Evolutionary conservation across 2,329 filamentous ascomycete species (phyloP), one percentile per base, ranked within the genome.

Genomic region (Fusarium anthophilum): DNA sequence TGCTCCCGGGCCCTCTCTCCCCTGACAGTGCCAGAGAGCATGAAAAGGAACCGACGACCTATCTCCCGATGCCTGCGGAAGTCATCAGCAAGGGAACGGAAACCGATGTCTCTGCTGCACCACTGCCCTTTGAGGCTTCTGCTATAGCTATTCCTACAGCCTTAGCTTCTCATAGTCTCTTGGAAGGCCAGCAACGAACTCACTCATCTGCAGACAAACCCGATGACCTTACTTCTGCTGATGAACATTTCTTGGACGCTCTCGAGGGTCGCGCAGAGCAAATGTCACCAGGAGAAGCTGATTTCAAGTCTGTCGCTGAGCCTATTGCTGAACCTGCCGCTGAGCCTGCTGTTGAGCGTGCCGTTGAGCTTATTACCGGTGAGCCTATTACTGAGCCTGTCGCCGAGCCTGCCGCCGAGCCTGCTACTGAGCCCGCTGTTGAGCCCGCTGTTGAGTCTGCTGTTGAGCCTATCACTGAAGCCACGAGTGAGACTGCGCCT

Each of bases 1-100:
- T 79, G 47, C 72, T 83, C 18, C 79, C 79, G 13, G 58, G 47
- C 30, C 47, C 69, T n/a, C 18, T 41, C 37, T 30, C 43, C 8
- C 44, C 41, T 15, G 63, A 69, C 20, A 18, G 37, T 26, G 26
- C 45, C 30, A 47, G 70, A 14, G 62, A 63, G 24, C 54, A 51
- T 26, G 47, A 55, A 30, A 48, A 63, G 38, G 50, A 47, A 38
- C 32, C 48, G 24, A 41, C 53, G 18, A 81, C 80, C 64, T 80
- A 82, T 44, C 82, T 86, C 43, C 82, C 83, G 26, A 81, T 81
- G 35, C 80, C 82, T 10, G 71, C 84, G 22, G 84, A 87, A 43
- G 66, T 84, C 22, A 83, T 81, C 66, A 83, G 82, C 12, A 85
- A 84, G 73, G 81, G 85, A 68, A 79, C 82, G 72, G 86, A 82